These are phyloP conservation scores for Mycena floridula DNA, from an alignment of 768 basidiomycete genomes.

Conservation along the genomic window DNA sequence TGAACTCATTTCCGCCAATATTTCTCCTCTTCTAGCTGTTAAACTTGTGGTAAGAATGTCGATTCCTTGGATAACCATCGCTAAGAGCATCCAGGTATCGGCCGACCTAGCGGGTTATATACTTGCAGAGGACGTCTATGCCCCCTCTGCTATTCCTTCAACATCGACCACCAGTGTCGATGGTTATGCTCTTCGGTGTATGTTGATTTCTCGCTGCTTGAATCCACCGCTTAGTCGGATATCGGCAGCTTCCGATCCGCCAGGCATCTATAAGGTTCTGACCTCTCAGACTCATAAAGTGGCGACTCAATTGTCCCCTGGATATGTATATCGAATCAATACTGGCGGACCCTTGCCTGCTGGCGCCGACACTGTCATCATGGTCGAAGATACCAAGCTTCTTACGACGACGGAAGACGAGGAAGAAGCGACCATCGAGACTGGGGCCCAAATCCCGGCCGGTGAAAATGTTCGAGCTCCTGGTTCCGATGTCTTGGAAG, in stretches of 20 bases:
- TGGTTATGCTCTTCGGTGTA: conserved; percentile 79
- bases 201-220: conserved; percentile 10
- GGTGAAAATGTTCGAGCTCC: conserved; percentile 71
- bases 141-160: conserved; percentile 57
- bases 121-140: conserved; percentile 69
- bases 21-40: no score
- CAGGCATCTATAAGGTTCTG: conserved; percentile 63
- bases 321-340: conserved; percentile 70
- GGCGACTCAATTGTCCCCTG: conserved; percentile 39
- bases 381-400: conserved; percentile 89
- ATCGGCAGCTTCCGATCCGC: conserved; percentile 51
- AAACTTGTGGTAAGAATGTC: no score
- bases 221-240: no score
- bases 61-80: no score
- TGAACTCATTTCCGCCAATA: conserved; percentile 42
- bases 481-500: conserved; percentile 67
- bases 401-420: conserved; percentile 41
- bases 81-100: conserved; percentile 61
- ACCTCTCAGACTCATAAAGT: conserved; percentile 49
- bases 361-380: conserved; percentile 76
- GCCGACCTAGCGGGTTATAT: conserved; percentile 57
- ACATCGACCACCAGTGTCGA: conserved; percentile 78
- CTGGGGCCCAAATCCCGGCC: conserved; percentile 49
- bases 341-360: conserved; percentile 78
- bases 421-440: conserved; percentile 71